Evolutionary conservation across 441 rosid genomes (phyloP).

Genomic region (Cnidoscolus chayamansa): DNA sequence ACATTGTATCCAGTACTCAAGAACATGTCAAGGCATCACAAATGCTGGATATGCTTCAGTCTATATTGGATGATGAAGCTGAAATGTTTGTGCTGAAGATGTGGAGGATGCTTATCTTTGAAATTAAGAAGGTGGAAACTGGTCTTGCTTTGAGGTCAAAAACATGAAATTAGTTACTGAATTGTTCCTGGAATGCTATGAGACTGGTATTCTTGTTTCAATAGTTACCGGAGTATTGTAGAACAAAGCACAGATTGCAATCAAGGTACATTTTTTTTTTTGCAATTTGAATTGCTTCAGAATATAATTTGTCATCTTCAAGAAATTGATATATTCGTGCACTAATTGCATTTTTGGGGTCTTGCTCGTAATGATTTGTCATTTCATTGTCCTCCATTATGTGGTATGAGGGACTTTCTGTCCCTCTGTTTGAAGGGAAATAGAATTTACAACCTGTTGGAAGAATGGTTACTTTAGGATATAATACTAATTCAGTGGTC

Average conservation of each 20-base stretch:
- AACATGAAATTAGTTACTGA: conserved; percentile 32
- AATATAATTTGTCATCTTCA: background rate
- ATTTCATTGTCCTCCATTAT: background rate
- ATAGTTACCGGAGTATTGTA: conserved; percentile 4
- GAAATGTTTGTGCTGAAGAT: conserved; percentile 99
- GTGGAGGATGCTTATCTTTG: conserved; percentile 99
- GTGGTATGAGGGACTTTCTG: background rate
- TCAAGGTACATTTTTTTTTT: conserved; percentile 6
- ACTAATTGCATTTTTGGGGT: background rate
- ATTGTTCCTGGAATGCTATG: background rate
- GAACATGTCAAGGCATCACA: conserved; percentile 85
- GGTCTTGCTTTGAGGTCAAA: conserved; percentile 64
- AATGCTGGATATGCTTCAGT: conserved; percentile 86
- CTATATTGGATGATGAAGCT: conserved; percentile 93
- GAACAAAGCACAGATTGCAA: conserved; percentile 13
- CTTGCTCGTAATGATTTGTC: background rate
- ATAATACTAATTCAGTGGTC: background rate
- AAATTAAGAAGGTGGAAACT: conserved; percentile 87
- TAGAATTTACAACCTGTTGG: background rate
- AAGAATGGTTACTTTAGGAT: background rate
- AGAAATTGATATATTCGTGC: background rate
- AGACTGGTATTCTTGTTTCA: background rate
- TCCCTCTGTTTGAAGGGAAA: too few species aligned
- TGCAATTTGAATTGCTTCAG: conserved; percentile 11
- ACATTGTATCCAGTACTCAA: conserved; percentile 77